Conservation (phyloP, 2,329 filamentous ascomycete genomes). For the Aureobasidium uvarum region DNA sequence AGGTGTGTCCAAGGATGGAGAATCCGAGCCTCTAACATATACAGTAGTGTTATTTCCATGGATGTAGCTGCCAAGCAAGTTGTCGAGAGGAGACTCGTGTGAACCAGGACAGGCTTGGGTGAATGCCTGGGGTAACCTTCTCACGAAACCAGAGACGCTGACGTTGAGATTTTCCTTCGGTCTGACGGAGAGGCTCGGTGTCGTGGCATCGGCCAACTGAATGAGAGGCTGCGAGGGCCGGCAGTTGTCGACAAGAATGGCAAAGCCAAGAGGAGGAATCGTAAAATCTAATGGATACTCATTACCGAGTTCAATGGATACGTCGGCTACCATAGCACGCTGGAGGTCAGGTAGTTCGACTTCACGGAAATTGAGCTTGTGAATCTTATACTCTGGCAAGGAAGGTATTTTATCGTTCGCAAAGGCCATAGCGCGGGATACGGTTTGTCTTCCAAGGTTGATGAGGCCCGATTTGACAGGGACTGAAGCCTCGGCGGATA, state of each 20-base stretch:
- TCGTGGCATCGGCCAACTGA: constrained; percentile 71
- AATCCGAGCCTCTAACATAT: constrained; percentile 75
- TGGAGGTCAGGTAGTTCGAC: constrained; percentile 54
- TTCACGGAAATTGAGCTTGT: constrained; percentile 76
- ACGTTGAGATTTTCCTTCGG: constrained; percentile 67
- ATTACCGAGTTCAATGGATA: constrained; percentile 70
- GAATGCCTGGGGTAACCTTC: constrained; percentile 69
- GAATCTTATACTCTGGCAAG: constrained; percentile 79
- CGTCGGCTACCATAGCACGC: constrained; percentile 75
- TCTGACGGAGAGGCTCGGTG: constrained; percentile 63
- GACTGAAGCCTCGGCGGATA: constrained; percentile 72
- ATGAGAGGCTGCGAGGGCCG: constrained; percentile 69
- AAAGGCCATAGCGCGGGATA: constrained; percentile 74
- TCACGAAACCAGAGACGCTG: constrained; percentile 69
- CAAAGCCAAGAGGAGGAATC: constrained; percentile 77
- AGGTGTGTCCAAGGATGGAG: constrained; percentile 66
- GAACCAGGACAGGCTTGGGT: constrained; percentile 72
- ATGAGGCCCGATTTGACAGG: constrained; percentile 76
- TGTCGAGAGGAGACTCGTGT: constrained; percentile 77
- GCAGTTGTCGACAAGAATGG: constrained; percentile 83
- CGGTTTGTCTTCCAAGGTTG: constrained; percentile 69
- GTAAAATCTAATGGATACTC: constrained; percentile 73
- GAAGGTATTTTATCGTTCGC: constrained; percentile 69
- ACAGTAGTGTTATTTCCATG: constrained; percentile 74
- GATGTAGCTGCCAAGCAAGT: constrained; percentile 76